These are phyloP conservation scores for Cyclocybe cylindracea DNA, from an alignment of 768 basidiomycete genomes.

Conservation along the genomic window DNA sequence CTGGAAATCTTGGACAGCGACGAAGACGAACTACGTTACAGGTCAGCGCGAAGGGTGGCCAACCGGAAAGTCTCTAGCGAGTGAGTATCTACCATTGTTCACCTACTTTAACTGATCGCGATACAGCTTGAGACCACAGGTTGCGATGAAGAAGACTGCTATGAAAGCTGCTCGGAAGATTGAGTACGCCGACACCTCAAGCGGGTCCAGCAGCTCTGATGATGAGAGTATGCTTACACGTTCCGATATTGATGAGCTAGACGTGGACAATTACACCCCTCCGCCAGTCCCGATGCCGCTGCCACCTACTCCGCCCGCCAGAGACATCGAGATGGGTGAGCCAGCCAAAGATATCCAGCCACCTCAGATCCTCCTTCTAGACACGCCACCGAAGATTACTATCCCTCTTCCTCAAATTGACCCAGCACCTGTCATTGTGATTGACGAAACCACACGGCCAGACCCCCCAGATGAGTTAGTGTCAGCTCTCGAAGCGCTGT, in stretches of 20 bases:
- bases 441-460: neutral
- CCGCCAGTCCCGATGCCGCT: neutral
- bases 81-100: neutral
- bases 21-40: conserved; percentile 8
- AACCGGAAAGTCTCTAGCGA: conserved; percentile 1
- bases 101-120: neutral
- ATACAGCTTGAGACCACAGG: neutral
- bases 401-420: conserved; percentile 13
- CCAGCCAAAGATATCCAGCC: neutral
- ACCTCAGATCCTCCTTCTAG: neutral
- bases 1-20: conserved; percentile 1
- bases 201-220: neutral
- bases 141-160: conserved; percentile 9
- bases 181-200: neutral
- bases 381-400: conserved; percentile 13
- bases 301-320: neutral
- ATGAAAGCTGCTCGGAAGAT: conserved; percentile 9
- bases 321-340: conserved; percentile 6
- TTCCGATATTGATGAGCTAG: conserved; percentile 12
- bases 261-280: conserved; percentile 7
- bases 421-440: conserved; percentile 5
- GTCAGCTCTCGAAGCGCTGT: conserved; percentile 32
- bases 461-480: conserved; percentile 35
- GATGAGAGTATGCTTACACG: neutral
- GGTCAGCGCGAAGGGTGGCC: neutral